These are phyloP conservation scores for Naganishia randhawae DNA, from an alignment of 768 basidiomycete genomes.

Conservation along the genomic window DNA sequence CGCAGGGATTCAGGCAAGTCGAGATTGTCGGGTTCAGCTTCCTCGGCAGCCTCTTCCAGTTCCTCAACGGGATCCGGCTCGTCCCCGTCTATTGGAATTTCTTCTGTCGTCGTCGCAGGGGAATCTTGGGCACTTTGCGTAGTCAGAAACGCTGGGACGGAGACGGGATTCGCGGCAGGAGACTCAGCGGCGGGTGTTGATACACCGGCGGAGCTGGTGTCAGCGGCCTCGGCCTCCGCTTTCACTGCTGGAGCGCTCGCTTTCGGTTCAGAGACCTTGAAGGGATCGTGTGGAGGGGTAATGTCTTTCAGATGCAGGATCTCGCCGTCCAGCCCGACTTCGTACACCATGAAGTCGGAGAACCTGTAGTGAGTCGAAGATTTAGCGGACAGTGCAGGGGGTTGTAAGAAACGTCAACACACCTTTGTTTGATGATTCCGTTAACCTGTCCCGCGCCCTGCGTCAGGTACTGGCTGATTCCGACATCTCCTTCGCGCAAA, in stretches of 20 bases:
- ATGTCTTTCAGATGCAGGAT: conserved; percentile 78
- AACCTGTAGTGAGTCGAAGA: conserved; percentile 53
- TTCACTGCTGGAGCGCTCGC: conserved; percentile 53
- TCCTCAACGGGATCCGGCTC: conserved; percentile 26
- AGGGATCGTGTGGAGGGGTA: conserved; percentile 62
- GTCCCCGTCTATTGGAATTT: no score
- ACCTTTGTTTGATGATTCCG: conserved; percentile 92
- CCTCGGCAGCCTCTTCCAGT: conserved; percentile 54
- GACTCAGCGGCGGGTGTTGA: neutral
- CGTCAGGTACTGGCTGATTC: conserved; percentile 81
- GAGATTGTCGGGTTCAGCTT: conserved; percentile 26
- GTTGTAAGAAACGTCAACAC: no score
- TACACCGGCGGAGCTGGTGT: conserved; percentile 1
- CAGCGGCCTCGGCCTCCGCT: conserved; percentile 30
- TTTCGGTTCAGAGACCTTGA: conserved; percentile 16
- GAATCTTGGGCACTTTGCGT: neutral
- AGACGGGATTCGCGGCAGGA: neutral
- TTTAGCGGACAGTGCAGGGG: no score
- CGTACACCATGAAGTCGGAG: conserved; percentile 92
- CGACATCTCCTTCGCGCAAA: conserved; percentile 68
- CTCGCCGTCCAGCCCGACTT: conserved; percentile 76
- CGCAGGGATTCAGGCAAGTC: conserved; percentile 39
- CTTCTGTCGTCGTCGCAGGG: conserved; percentile 3
- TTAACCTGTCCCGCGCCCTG: conserved; percentile 67
- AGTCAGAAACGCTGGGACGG: neutral